Percentiles rank a stretch among this genome's conserved stretches.
phyloP scores from a whole-genome alignment of 441 rosid species.

The Croton laevigatus region DNA sequence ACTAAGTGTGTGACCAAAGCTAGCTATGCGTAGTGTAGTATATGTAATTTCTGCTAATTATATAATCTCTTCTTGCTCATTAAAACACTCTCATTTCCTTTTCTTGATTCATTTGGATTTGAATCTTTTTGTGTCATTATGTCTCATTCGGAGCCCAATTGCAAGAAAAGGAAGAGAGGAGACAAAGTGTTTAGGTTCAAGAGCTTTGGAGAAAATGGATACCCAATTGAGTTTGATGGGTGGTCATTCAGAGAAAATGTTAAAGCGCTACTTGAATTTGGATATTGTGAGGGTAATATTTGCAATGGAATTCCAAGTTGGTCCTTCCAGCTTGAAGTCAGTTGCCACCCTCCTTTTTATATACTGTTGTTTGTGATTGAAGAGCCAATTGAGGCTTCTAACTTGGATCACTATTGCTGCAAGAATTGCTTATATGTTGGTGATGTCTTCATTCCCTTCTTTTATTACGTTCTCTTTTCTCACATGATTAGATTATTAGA shows the following conservation, averaged over 20 bases:
- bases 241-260: slow-evolving; percentile 65
- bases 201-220: slow-evolving; percentile 65
- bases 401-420: slow-evolving; percentile 59
- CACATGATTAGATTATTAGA: neutral
- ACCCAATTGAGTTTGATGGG: slow-evolving; percentile 63
- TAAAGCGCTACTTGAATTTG: slow-evolving; percentile 56
- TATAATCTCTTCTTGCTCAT: neutral
- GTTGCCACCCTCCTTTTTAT: slow-evolving; percentile 67
- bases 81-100: neutral
- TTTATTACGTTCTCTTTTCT: too few relatives aligned
- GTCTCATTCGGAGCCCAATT: slow-evolving; percentile 35
- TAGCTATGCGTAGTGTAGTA: slow-evolving; percentile 25
- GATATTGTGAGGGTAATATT: slow-evolving; percentile 41
- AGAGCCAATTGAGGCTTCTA: slow-evolving; percentile 55
- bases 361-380: slow-evolving; percentile 62
- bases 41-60: slow-evolving; percentile 7
- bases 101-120: neutral
- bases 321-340: slow-evolving; percentile 86
- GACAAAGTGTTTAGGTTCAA: slow-evolving; percentile 67
- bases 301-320: slow-evolving; percentile 51
- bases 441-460: slow-evolving; percentile 38
- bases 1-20: slow-evolving; percentile 58
- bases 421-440: slow-evolving; percentile 79
- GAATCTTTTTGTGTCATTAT: slow-evolving; percentile 10
- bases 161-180: slow-evolving; percentile 74